Base-by-base conservation (phyloP, 2,329 filamentous ascomycete species). In the Acephala macrosclerotiorum region DNA sequence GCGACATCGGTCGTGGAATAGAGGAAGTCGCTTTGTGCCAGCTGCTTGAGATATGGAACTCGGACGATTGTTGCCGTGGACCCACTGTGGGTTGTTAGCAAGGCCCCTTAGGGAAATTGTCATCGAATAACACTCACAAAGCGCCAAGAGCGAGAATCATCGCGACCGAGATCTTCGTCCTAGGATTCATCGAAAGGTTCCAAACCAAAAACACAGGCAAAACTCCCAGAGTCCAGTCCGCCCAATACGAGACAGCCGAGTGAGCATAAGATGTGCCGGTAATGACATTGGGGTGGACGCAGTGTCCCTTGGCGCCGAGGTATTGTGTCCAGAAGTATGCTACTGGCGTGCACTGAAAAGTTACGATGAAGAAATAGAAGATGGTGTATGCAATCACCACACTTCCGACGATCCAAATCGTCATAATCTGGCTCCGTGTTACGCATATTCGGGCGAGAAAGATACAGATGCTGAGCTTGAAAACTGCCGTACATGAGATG, bases 201-300 rank as follows among this genome's bases (percentile, higher is more conserved):
- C 77, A 79, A 14, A 81, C 79, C 8, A 81, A 66, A 40, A 79
- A 77, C 22, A 79, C 75, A 1, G 80, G 80, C 2, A 81, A 72
- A 1, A 79, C 75, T 38, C 76, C 78, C 47, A 79, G 74, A 3
- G 74, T 77, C 75, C 79, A 79, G 64, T 81, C 80, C 14, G 77
- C 76, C 57, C 72, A 58, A 60, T 74, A 76, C 59, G 76, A 79
- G 61, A 80, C 71, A 2, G 75, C 76, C 1, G 78, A 78, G 64
- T 80, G 79, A 14, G 74, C 76, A 51, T 79, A 80, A 1, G 78
- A 78, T 0, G 75, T 70, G 5, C 72, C 72, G 4, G 71, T 68
- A 22, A 78, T 72, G 16, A 77, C 36, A 1, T 61, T 57, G 2
- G 70, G 29, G 22, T 66, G 58, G 33, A 78, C 59, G 49, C 79